Evolutionary conservation across 2,329 filamentous ascomycete genomes (phyloP), one percentile per base, ranked within the genome.

Genomic region (Neofusicoccum cordaticola): DNA sequence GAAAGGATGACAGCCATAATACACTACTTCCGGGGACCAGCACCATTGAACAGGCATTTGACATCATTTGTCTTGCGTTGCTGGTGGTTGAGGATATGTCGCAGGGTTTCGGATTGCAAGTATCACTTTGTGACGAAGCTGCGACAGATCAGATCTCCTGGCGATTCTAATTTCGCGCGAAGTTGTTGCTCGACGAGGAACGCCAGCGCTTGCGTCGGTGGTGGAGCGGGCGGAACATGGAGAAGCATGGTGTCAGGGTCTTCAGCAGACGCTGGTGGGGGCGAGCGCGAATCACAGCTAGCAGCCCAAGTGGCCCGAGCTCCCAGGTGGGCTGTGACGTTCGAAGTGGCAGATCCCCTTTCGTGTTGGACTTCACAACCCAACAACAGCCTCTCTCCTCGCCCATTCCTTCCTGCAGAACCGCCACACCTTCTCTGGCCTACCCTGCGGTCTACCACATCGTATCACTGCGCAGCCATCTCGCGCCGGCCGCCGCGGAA

Each of bases 251-350:
- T 22, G 8, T 11, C 27, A 5, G 27, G 4, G 27, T 31, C 27
- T 44, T 39, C 37, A 11, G 22, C 37, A 57, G 52, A 57, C 56
- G 27, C 41, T 45, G 41, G 56, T 19, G 56, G 41, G 27, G 56
- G 37, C 17, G 39, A 31, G 39, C 39, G 53, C 53, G 19, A 44
- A 57, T 57, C 53, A 27, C 19, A 56, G 22, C 56, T 47, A 47
- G 42, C 22, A 35, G 56, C 56, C 56, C 56, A 47, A 60, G 53
- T 58, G 53, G 53, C 35, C 39, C 53, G 41, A 60, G 56, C 41
- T 60, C 56, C 56, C 8, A 44, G 9, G 52, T 57, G 52, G 53
- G 56, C 56, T 60, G 56, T 60, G 56, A 60, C 56, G 56, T 47
- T 35, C 56, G 56, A 44, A 37, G 56, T 60, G 56, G 41, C 42